Evolutionary conservation across 2,329 filamentous ascomycete genomes (phyloP).

Genomic region (Alternaria consortialis): DNA sequence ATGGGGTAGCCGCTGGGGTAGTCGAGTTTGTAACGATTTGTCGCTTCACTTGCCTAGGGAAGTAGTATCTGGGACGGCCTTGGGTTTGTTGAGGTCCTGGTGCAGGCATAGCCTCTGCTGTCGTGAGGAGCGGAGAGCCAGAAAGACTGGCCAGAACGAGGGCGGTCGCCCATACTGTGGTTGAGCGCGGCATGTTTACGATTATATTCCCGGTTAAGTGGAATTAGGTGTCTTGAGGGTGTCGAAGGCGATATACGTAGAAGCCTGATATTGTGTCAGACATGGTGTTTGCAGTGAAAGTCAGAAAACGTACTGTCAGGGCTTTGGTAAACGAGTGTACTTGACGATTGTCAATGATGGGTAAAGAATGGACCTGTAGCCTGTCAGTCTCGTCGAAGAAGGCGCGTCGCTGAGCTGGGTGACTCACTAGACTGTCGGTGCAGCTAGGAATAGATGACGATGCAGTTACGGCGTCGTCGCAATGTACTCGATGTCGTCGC

Average conservation of each 20-base stretch:
- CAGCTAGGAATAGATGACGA: slow-evolving; percentile 44
- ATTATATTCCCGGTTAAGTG: slow-evolving; percentile 42
- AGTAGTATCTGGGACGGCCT: slow-evolving; percentile 56
- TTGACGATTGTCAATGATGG: slow-evolving; percentile 56
- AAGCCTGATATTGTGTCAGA: slow-evolving; percentile 31
- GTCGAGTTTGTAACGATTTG: slow-evolving; percentile 51
- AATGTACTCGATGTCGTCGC: slow-evolving; percentile 29
- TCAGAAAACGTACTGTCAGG: slow-evolving; percentile 48
- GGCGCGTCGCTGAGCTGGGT: background rate
- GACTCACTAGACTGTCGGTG: slow-evolving; percentile 49
- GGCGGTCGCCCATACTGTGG: slow-evolving; percentile 58
- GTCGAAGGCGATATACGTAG: slow-evolving; percentile 26
- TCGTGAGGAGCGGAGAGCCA: slow-evolving; percentile 56
- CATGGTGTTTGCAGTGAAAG: slow-evolving; percentile 9
- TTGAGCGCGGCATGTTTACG: slow-evolving; percentile 55
- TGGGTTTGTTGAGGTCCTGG: slow-evolving; percentile 47
- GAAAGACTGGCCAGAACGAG: slow-evolving; percentile 56
- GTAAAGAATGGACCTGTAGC: slow-evolving; percentile 50
- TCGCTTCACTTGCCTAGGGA: slow-evolving; percentile 58
- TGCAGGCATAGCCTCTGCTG: slow-evolving; percentile 60
- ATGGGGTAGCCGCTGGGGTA: slow-evolving; percentile 35
- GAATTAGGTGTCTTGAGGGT: slow-evolving; percentile 39
- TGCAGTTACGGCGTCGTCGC: slow-evolving; percentile 35
- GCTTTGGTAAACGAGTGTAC: slow-evolving; percentile 61
- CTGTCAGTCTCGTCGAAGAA: slow-evolving; percentile 22